Evolutionary conservation across 192 early-diverging fungal species (phyloP).

Genomic region (Coemansia sp.): DNA sequence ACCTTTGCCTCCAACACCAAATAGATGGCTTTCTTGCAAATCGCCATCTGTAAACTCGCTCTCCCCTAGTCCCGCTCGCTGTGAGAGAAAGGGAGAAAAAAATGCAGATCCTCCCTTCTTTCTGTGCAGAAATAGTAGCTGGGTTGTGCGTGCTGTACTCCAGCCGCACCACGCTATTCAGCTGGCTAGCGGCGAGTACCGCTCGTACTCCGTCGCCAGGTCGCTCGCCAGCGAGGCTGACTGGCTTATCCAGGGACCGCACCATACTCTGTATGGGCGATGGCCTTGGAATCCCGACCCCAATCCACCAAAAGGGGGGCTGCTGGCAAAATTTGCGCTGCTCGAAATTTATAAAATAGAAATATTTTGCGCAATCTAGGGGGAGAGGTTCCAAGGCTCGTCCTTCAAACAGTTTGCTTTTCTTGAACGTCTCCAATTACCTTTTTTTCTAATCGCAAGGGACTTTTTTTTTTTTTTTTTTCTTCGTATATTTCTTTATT

Average conservation of each 20-base stretch:
- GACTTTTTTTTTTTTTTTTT: slow-evolving; percentile 4
- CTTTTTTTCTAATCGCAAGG: not conserved
- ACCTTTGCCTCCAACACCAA: not conserved
- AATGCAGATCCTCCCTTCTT: not conserved
- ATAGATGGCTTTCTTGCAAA: not conserved
- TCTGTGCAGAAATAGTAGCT: not conserved
- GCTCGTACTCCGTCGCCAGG: not conserved
- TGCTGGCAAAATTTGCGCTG: slow-evolving; percentile 2
- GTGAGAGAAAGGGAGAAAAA: not conserved
- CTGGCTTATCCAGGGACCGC: not conserved
- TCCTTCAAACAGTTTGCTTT: not conserved
- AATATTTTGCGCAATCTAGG: not conserved
- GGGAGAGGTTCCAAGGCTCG: not conserved
- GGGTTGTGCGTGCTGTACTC: not conserved
- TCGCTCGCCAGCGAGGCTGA: not conserved
- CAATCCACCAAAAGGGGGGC: not conserved
- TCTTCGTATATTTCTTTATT: slow-evolving; percentile 13
- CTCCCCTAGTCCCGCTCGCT: not conserved
- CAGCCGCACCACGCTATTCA: not conserved
- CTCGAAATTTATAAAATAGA: slow-evolving; percentile 5
- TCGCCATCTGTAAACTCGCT: not conserved
- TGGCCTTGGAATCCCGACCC: not conserved
- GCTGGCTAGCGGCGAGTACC: not conserved
- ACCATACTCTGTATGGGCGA: not conserved
- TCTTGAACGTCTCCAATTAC: not conserved